These are phyloP conservation scores for Datisca glomerata DNA, from an alignment of 306 rosid genomes.

Conservation along the genomic window DNA sequence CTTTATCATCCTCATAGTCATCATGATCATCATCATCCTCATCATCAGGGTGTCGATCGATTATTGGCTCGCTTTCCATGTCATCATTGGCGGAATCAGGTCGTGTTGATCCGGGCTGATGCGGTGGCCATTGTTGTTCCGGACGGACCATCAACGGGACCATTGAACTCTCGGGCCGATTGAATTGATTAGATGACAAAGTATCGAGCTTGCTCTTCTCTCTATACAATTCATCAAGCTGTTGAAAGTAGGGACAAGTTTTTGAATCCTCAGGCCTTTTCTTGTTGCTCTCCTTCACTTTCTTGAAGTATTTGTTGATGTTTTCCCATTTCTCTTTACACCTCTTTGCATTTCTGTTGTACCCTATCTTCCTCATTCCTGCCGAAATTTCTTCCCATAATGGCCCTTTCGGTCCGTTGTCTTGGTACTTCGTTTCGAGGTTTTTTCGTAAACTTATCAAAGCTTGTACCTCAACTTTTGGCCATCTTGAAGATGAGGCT, in stretches of 20 bases:
- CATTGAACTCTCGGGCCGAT: conserved; percentile 2
- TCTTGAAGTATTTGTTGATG: conserved; percentile 93
- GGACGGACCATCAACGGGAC: conserved; percentile 75
- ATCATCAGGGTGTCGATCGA: conserved; percentile 14
- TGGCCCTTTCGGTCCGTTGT: conserved; percentile 67
- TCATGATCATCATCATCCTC: conserved; percentile 13
- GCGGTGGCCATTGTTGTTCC: conserved; percentile 75
- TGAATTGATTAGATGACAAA: not conserved
- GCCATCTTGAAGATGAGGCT: conserved; percentile 63
- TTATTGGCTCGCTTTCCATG: conserved; percentile 9
- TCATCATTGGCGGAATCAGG: conserved; percentile 7
- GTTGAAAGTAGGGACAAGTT: conserved; percentile 75
- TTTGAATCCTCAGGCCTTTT: conserved; percentile 59
- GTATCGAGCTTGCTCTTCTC: conserved; percentile 21
- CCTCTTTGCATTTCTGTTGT: conserved; percentile 59
- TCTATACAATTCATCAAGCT: conserved; percentile 61
- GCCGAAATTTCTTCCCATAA: conserved; percentile 87
- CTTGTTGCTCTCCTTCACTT: conserved; percentile 60
- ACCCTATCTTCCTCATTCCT: conserved; percentile 60
- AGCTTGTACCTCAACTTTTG: conserved; percentile 56
- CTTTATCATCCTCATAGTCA: conserved; percentile 20
- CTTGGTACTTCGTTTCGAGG: conserved; percentile 60
- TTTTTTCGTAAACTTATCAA: conserved; percentile 45
- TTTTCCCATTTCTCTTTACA: conserved; percentile 99
- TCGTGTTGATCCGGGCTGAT: not conserved